These are phyloP conservation scores for Tolypocladium album DNA, from an alignment of 2,329 filamentous ascomycete species.

Conservation along the genomic window DNA sequence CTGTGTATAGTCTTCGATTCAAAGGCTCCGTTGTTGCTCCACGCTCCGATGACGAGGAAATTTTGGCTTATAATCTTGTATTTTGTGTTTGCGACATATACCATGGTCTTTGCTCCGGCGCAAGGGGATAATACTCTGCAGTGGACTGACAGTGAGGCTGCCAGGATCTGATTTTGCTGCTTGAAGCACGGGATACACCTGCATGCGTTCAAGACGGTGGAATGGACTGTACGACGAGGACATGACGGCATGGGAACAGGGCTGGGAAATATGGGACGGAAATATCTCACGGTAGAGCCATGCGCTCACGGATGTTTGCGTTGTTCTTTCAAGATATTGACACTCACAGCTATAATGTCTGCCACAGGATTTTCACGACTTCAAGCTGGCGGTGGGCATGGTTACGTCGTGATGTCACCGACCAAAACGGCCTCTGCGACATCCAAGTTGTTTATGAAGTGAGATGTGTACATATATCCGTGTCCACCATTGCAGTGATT, in stretches of 20 bases:
- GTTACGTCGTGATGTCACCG: neutral
- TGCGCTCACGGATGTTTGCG: neutral
- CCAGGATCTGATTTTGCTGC: neutral
- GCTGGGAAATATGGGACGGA: neutral
- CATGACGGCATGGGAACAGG: neutral
- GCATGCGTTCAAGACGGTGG: neutral
- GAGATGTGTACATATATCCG: neutral
- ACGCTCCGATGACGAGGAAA: neutral
- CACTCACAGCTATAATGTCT: neutral
- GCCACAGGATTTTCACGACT: neutral
- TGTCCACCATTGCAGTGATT: neutral
- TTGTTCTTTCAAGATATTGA: neutral
- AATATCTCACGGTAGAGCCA: neutral
- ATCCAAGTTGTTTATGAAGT: neutral
- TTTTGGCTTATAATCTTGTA: neutral
- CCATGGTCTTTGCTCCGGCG: neutral
- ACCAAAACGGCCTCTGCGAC: neutral
- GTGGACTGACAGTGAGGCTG: neutral
- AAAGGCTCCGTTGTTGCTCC: neutral
- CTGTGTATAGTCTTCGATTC: neutral
- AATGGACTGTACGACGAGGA: neutral
- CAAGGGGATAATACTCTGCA: neutral
- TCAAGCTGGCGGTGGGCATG: neutral
- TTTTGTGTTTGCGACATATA: conserved; percentile 1
- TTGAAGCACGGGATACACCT: neutral